Base-by-base conservation (phyloP, 805 yeast genomes). In the Metschnikowia sp. region DNA sequence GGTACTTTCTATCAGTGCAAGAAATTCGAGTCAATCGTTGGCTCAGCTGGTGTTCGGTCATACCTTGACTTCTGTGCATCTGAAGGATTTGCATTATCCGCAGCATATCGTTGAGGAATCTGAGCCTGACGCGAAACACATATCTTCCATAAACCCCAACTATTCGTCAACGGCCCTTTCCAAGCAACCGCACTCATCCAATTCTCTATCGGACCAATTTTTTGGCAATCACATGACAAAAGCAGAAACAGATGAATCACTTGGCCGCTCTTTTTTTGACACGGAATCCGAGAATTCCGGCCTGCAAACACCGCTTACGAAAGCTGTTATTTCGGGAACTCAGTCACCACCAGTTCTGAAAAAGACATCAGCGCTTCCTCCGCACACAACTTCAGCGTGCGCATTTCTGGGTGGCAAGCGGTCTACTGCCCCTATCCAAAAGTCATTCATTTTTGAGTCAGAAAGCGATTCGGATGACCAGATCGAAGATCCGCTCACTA, bases 111-210 rank as follows among this genome's bases (percentile, higher is more conserved):
- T 42, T 29, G 44, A 57, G 28, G 45, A 55, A 13, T 68, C 61
- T 3, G 52, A 58, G 35, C 72, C 72, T 7, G 60, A 59, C 5
- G 44, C 60, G 1, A 59, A 57, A 5, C 66, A 61, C 32, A 59
- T 64, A 1, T 50, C 62, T 12, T 47, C 56, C 3, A 65, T 70
- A 31, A 68, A 69, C 41, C 72, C 73, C 3, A 58, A 64, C 40
- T 64, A 66, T 47, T 67, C 72, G 4, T 57, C 69, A 2, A 57
- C 69, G 2, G 58, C 67, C 15, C 69, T 59, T 63, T 53, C 79
- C 59, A 57, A 76, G 57, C 71, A 71, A 58, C 69, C 79, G 2
- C 62, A 65, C 41, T 68, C 74, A 10, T 70, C 75, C 3, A 67
- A 60, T 45, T 66, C 75, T 18, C 65, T 72, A 26, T 60, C 72